These are phyloP conservation scores for Fraxinus baroniana DNA, from an alignment of 305 asterid species.

Conservation along the genomic window DNA sequence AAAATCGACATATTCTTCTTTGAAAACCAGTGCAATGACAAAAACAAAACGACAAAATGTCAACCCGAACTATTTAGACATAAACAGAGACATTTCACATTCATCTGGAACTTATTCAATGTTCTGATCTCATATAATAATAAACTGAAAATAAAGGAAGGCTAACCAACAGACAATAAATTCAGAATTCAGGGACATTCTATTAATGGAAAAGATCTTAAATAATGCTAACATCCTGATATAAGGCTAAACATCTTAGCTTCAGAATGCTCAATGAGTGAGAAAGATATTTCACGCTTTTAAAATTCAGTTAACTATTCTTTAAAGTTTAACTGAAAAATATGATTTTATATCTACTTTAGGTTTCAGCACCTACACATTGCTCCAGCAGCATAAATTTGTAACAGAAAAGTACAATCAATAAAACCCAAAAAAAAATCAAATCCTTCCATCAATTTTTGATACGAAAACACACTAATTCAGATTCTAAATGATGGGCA, in stretches of 20 bases:
- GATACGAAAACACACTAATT: background rate
- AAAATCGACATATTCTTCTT: background rate
- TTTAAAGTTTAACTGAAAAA: too few relatives aligned
- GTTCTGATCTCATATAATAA: background rate
- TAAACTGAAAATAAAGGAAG: background rate
- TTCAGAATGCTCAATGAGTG: background rate
- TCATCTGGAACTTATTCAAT: background rate
- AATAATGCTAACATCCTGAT: background rate
- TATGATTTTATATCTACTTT: background rate
- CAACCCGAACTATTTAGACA: background rate
- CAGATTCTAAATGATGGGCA: background rate
- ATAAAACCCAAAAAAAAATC: background rate
- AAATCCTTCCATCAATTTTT: background rate
- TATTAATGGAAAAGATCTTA: background rate
- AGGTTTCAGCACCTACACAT: background rate
- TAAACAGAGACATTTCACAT: background rate
- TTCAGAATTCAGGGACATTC: background rate
- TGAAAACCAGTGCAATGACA: background rate
- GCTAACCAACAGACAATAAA: background rate
- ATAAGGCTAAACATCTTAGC: background rate
- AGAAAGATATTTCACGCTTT: background rate
- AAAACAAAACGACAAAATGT: background rate
- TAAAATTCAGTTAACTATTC: background rate
- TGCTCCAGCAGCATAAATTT: background rate
- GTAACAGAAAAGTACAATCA: background rate